A percentile compares a stretch with the other conserved stretches of the same genome.
phyloP scores from a whole-genome alignment of 768 basidiomycete species.

The Auricularia cornea region DNA sequence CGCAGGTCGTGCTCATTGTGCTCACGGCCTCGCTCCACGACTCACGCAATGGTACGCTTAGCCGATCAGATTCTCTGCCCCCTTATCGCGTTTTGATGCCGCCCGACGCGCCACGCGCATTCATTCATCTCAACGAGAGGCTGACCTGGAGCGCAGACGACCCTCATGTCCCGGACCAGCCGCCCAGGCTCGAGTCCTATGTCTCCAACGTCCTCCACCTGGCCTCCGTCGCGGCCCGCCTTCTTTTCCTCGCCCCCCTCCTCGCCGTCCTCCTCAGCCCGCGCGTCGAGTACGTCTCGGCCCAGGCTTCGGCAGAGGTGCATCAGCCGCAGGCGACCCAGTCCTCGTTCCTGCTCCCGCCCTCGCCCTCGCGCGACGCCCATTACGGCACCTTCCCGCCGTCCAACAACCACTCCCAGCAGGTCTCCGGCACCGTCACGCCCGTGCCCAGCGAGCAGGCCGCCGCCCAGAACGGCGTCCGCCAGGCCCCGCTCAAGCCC shows the following conservation, averaged over 20 bases:
- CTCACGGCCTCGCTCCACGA: conserved; percentile 28
- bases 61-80: background rate
- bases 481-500: conserved; percentile 13
- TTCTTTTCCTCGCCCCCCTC: conserved; percentile 49
- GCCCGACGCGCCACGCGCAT: background rate
- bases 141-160: too few species aligned
- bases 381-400: conserved; percentile 63
- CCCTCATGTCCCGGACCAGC: background rate
- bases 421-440: conserved; percentile 34
- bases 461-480: background rate
- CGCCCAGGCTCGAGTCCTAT: background rate
- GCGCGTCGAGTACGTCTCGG: conserved; percentile 52
- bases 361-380: conserved; percentile 40
- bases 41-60: background rate
- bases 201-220: background rate
- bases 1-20: conserved; percentile 48
- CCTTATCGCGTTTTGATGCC: background rate
- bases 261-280: conserved; percentile 56
- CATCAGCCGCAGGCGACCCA: conserved; percentile 35
- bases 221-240: background rate
- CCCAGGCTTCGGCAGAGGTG: conserved; percentile 26
- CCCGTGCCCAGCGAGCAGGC: conserved; percentile 14
- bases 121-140: too few species aligned
- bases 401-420: conserved; percentile 44
- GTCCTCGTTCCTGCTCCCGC: conserved; percentile 48